Conservation (phyloP, 2,329 filamentous ascomycete genomes). For the Graphilbum fragrans region DNA sequence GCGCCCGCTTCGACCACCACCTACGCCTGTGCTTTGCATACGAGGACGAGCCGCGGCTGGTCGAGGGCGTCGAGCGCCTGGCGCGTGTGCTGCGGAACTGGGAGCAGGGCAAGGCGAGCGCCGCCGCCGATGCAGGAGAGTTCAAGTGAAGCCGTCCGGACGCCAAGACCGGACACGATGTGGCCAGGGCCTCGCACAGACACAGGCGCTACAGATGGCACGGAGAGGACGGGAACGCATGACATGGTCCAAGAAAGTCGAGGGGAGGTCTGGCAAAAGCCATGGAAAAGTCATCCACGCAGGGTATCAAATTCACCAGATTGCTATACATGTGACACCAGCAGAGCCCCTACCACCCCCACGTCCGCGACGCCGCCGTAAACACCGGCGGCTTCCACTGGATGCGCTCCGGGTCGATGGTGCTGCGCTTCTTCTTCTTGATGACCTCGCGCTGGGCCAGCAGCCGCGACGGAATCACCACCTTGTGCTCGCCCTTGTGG, state of each 20-base stretch:
- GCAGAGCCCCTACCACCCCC: conserved; percentile 68
- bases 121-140: no score
- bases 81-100: conserved; percentile 12
- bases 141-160: no score
- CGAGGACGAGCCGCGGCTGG: conserved; percentile 52
- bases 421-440: conserved; percentile 62
- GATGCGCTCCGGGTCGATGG: conserved; percentile 66
- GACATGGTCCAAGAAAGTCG: no score
- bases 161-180: no score
- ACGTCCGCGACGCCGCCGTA: conserved; percentile 76
- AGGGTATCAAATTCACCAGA: no score
- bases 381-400: conserved; percentile 97
- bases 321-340: no score
- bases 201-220: no score
- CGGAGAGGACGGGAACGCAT: no score
- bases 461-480: conserved; percentile 78
- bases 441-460: conserved; percentile 70
- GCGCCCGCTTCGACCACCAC: conserved; percentile 43
- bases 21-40: conserved; percentile 62
- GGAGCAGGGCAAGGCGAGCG: conserved; percentile 3
- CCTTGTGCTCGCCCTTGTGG: conserved; percentile 91
- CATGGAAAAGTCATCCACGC: not conserved
- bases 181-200: no score
- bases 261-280: not conserved
- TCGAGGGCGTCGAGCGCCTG: conserved; percentile 48